Evolutionary conservation across 2,329 filamentous ascomycete genomes (phyloP).

Genomic region (Dendrostoma leiphaemia): DNA sequence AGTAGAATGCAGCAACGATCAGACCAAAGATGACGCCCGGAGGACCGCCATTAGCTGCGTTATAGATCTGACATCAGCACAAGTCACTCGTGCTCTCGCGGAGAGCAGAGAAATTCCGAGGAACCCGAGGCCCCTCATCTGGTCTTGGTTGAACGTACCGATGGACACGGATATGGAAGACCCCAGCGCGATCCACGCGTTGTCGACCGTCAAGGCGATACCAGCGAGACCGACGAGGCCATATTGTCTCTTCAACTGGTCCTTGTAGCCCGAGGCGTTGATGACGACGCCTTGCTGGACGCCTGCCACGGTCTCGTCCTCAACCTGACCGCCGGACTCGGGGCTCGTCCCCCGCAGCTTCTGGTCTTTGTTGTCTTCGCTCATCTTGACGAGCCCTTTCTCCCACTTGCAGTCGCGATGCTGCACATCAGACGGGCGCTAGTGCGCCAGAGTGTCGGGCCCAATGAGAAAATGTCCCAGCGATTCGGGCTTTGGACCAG

Average conservation of each 20-base stretch:
- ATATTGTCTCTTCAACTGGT: conserved; percentile 64
- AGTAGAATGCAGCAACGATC: conserved; percentile 41
- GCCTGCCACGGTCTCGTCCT: conserved; percentile 32
- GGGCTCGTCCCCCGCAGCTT: conserved; percentile 12
- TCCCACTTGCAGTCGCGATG: neutral
- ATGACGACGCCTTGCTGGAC: conserved; percentile 42
- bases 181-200: conserved; percentile 63
- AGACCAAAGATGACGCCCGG: conserved; percentile 42
- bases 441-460: too few relatives aligned
- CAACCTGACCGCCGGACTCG: conserved; percentile 20
- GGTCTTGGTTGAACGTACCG: conserved; percentile 25
- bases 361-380: conserved; percentile 15
- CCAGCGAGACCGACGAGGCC: conserved; percentile 58
- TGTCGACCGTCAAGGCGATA: conserved; percentile 60
- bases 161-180: conserved; percentile 57
- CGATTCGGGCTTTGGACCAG: too few relatives aligned
- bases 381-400: neutral
- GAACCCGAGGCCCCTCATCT: too few relatives aligned
- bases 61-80: conserved; percentile 4
- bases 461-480: neutral
- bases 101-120: too few relatives aligned
- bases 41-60: conserved; percentile 38
- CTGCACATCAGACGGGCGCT: neutral
- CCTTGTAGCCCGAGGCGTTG: conserved; percentile 63
- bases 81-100: neutral